Evolutionary conservation across 345 rosid species (phyloP).

Genomic region (Noccaea bulbosa): DNA sequence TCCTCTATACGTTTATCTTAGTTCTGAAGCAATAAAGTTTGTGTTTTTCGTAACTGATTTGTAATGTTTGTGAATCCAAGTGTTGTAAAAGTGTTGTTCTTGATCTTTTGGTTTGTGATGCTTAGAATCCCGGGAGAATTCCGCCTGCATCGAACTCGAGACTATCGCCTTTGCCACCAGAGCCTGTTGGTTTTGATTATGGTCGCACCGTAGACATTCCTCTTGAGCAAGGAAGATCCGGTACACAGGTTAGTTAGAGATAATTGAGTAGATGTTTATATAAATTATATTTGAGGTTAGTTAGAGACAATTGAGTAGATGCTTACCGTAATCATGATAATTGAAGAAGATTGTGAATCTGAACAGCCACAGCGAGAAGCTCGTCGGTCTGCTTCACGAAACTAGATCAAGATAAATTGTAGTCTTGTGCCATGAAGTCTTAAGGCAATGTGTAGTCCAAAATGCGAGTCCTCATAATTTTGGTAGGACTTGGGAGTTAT

Average conservation of each 20-base stretch:
- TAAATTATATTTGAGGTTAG: background rate
- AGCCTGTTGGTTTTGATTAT: slow-evolving; percentile 75
- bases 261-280: background rate
- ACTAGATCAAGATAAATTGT: no score
- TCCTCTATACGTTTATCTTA: background rate
- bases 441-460: no score
- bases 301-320: no score
- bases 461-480: no score
- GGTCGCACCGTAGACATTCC: slow-evolving; percentile 90
- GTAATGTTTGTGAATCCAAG: slow-evolving; percentile 13
- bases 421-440: no score
- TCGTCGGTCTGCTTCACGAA: no score
- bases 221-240: slow-evolving; percentile 60
- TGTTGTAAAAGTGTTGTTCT: slow-evolving; percentile 1
- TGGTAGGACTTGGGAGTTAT: no score
- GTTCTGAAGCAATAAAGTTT: background rate
- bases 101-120: slow-evolving; percentile 1
- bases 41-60: background rate
- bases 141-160: slow-evolving; percentile 78
- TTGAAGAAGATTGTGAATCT: no score
- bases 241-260: slow-evolving; percentile 45
- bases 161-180: slow-evolving; percentile 97
- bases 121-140: slow-evolving; percentile 58
- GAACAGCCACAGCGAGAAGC: no score
- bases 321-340: no score